Percentiles rank a stretch among this genome's conserved stretches.
These are phyloP conservation scores for Lactarius sp. DNA, from an alignment of 768 basidiomycete species.

Conservation along the genomic window DNA sequence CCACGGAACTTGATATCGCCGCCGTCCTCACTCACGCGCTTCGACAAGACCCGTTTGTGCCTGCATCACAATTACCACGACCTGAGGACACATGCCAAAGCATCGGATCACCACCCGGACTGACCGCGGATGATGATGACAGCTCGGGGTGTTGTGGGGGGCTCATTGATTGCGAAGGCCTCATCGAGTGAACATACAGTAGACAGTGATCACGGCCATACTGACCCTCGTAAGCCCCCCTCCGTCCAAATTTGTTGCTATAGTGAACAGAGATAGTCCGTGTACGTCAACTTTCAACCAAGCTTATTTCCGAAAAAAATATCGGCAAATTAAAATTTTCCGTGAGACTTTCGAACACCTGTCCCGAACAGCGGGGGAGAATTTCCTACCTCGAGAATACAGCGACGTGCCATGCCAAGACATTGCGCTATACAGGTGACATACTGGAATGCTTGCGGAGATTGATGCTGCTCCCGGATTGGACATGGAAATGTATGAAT, in stretches of 20 bases:
- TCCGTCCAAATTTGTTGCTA: not conserved
- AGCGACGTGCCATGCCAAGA: not conserved
- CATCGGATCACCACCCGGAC: not conserved
- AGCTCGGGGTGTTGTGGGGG: slow-evolving; percentile 11
- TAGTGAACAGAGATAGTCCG: not conserved
- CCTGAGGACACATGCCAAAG: not conserved
- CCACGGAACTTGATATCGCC: slow-evolving; percentile 20
- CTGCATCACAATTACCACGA: not conserved
- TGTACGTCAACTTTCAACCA: not conserved
- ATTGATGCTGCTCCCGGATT: not conserved
- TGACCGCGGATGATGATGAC: not conserved
- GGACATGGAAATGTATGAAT: not conserved
- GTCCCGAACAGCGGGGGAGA: not conserved
- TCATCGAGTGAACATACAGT: not conserved
- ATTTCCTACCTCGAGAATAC: not conserved
- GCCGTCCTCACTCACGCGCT: slow-evolving; percentile 17
- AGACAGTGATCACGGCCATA: too few relatives aligned
- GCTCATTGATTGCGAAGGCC: slow-evolving; percentile 5
- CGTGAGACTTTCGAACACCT: not conserved
- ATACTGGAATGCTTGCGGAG: not conserved
- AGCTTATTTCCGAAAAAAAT: not conserved
- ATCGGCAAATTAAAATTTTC: not conserved
- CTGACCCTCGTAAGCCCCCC: too few relatives aligned
- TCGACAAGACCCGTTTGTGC: slow-evolving; percentile 2
- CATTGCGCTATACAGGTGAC: not conserved